Base-by-base conservation (phyloP, 2,329 filamentous ascomycete genomes). In the Fusarium robinianum region DNA sequence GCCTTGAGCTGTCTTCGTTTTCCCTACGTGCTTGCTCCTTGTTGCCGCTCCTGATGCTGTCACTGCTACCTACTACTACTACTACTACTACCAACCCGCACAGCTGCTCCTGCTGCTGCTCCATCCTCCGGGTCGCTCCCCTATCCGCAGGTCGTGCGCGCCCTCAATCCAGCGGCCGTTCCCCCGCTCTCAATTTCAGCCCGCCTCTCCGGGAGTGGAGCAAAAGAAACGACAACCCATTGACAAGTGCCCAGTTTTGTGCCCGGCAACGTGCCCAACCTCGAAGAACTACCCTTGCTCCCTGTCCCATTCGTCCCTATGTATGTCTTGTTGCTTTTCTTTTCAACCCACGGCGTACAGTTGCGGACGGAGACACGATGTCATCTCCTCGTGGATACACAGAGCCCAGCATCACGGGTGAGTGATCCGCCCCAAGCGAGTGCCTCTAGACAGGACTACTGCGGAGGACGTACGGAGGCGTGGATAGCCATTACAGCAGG, bases 91-190 rank as follows among this genome's bases (percentile, higher is more conserved):
- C 21, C 15, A 9, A 36, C 14, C n/a, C 22, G 33, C 29, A 41
- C 32, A 14, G 19, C 38, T 33, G 17, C 22, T n/a, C 16, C 14
- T 22, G 15, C 37, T 24, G 27, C 27, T 31, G 12, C 11, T 24
- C 21, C 18, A 31, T 26, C 22, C 17, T 33, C 22, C 8, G 17
- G 29, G 29, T 14, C 38, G 22, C 15, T 25, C 17, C 22, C 38
- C 27, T 6, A 7, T 14, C 14, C 27, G 26, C 41, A 40, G 36
- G 26, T 25, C 29, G 26, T n/a, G n/a, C 49, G 40, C 57, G 58
- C 58, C 55, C 58, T 61, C 56, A 61, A 61, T 57, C 39, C 39
- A 57, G 56, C 58, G 58, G 58, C 58, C 58, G 58, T 49, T 44
- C 47, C 43, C 44, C 40, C 47, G 29, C 46, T 59, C 41, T 57